Evolutionary conservation across 495 filamentous ascomycete species (phyloP).

Genomic region (Hypoxylon intermedium): DNA sequence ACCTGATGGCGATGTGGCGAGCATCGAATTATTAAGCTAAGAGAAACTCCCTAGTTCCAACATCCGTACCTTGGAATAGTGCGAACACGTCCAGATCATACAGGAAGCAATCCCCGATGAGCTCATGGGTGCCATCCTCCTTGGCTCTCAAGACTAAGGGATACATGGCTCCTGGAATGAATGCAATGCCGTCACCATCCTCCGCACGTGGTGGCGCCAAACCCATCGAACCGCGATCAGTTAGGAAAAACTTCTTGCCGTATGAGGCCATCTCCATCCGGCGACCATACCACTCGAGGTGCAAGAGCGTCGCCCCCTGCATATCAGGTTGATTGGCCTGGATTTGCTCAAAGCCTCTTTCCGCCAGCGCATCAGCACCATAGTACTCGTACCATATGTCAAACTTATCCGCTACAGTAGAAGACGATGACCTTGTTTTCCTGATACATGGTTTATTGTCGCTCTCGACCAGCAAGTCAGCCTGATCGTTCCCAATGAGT

Average conservation of each 20-base stretch:
- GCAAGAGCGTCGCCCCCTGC: not conserved
- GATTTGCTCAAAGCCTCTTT: not conserved
- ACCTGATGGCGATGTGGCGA: no score
- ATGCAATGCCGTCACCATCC: slow-evolving; percentile 16
- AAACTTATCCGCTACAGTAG: not conserved
- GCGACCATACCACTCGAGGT: slow-evolving; percentile 1
- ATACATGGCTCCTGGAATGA: slow-evolving; percentile 19
- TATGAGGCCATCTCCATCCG: slow-evolving; percentile 13
- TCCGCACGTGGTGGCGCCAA: slow-evolving; percentile 10
- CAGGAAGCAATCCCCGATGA: slow-evolving; percentile 26
- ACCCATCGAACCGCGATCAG: slow-evolving; percentile 20
- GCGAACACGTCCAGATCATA: slow-evolving; percentile 26
- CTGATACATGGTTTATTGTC: slow-evolving; percentile 9
- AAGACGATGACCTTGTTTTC: not conserved
- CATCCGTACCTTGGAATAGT: not conserved
- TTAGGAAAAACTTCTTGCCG: slow-evolving; percentile 19
- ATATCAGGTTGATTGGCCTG: not conserved
- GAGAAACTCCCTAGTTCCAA: slow-evolving; percentile 8
- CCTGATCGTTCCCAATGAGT: slow-evolving; percentile 9
- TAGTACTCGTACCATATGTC: slow-evolving; percentile 7
- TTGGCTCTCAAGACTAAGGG: slow-evolving; percentile 20
- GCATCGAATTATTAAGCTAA: not conserved
- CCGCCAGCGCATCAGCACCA: slow-evolving; percentile 6
- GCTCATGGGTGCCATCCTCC: slow-evolving; percentile 11
- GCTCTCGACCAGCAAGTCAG: slow-evolving; percentile 10